phyloP scores from a whole-genome alignment of 2,329 filamentous ascomycete genomes.

The Rhinocladiella similis region DNA sequence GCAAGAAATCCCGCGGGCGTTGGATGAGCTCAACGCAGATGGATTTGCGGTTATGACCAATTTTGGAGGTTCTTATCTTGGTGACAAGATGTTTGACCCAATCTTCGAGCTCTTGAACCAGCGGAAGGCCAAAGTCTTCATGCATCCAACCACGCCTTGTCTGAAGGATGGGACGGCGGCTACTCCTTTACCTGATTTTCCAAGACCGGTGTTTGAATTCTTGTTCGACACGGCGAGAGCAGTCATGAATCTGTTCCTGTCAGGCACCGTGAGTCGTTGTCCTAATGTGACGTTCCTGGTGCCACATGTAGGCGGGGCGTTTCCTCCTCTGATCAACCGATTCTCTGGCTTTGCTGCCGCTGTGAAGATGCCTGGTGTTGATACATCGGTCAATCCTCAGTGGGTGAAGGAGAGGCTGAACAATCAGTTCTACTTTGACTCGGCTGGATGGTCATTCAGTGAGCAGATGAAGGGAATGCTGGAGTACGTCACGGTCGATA shows the following conservation, averaged over 20 bases:
- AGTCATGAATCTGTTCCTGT: slow-evolving; percentile 51
- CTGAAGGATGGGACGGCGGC: slow-evolving; percentile 20
- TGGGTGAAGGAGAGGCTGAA: slow-evolving; percentile 28
- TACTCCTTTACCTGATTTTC: slow-evolving; percentile 35
- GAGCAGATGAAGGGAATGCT: slow-evolving; percentile 28
- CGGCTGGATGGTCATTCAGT: slow-evolving; percentile 28
- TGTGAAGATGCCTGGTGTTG: slow-evolving; percentile 25
- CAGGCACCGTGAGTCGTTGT: slow-evolving; percentile 47
- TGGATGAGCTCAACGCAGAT: slow-evolving; percentile 45
- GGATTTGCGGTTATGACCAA: slow-evolving; percentile 57
- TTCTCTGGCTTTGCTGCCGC: slow-evolving; percentile 21
- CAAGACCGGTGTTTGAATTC: slow-evolving; percentile 52
- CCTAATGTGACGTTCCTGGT: slow-evolving; percentile 51
- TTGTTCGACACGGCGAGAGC: slow-evolving; percentile 55
- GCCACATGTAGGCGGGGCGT: slow-evolving; percentile 49
- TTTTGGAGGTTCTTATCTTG: slow-evolving; percentile 54
- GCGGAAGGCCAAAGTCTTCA: slow-evolving; percentile 51
- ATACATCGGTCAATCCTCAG: slow-evolving; percentile 15
- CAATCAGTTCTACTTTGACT: slow-evolving; percentile 30
- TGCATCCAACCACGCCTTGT: slow-evolving; percentile 52
- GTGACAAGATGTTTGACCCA: slow-evolving; percentile 45
- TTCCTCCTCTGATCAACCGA: slow-evolving; percentile 36
- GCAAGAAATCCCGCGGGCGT: slow-evolving; percentile 47
- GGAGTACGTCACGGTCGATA: slow-evolving; percentile 25
- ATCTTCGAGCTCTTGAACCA: slow-evolving; percentile 52